Evolutionary conservation across 352 stramenopile species (phyloP), one percentile per base, ranked within the genome.

Genomic region (Pythium biforme): DNA sequence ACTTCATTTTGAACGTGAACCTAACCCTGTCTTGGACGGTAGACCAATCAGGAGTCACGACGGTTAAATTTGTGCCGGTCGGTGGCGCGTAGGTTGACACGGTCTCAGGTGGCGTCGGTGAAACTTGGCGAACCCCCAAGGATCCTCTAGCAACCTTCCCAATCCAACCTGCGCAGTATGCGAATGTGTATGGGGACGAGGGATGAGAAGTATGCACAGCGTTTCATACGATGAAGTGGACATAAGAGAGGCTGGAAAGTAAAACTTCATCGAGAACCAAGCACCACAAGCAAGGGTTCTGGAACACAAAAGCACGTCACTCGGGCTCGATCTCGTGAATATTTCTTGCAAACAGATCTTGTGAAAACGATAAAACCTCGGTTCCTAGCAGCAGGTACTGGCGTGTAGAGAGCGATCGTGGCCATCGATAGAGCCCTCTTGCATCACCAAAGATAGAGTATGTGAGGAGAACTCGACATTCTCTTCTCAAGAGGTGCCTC

Each of bases 21-120:
- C 49, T 27, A 26, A 34, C 40, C 55, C 37, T 20, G 9, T 17
- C 26, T 29, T 15, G 1, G 11, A 4, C 7, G 33, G 9, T 46
- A 25, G 33, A 11, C 59, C 59, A 67, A 67, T 67, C 51, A 60
- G 11, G 12, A 22, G 22, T 9, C 9, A 19, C 27, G 23, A 20
- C 19, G 20, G 43, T 67, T 67, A 67, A 67, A 67, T 29, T 46
- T 60, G 29, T 41, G n/a, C 29, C 19, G 43, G 29, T 50, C 40
- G 4, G 23, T 55, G 51, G 22, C 51, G 25, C 43, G 50, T 55
- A 39, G 26, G 55, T 62, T 46, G 55, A 52, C 46, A 41, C 23
- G 31, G 41, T 47, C 41, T 62, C 41, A 58, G 33, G 15, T 15
- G 27, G 27, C 12, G 31, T 11, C 54, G 45, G 43, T 53, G 31